Evolutionary conservation across 1,284 basidiomycete species (phyloP), one percentile per base, ranked within the genome.

Genomic region (Tetrapyrgos nigripes): DNA sequence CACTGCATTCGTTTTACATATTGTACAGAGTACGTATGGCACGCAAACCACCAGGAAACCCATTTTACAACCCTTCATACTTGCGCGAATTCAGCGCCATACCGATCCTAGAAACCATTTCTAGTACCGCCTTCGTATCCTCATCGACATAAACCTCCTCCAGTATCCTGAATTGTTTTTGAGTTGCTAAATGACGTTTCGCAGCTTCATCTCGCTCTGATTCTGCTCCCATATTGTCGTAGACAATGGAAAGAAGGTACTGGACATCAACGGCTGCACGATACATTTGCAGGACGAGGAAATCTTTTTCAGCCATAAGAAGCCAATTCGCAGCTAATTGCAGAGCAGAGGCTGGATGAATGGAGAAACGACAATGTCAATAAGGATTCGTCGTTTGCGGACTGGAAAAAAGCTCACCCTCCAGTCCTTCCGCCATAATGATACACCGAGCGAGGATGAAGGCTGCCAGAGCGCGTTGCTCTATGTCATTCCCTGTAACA

Each of bases 381-480:
- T 26, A 24, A n/a, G n/a, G n/a, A n/a, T n/a, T 43, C 19, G 17
- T 40, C 23, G 19, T n/a, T 14, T 43, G n/a, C 27, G n/a, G 26
- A n/a, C 33, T 28, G 24, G 5, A 37, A 24, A 28, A 48, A 17
- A 61, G 70, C 75, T 55, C 67, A 78, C 78, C 53, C 58, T 61
- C 66, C 54, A 71, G 64, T 57, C 73, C 71, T 54, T 66, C 77
- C 5, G 76, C 71, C 2, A 84, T 85, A 45, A 93, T 81, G 44
- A 89, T 84, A 65, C 91, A 91, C 61, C 92, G 81, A 10, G 89
- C 89, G 51, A 89, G 72, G 1, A 84, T 88, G 68, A 89, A 87
- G 64, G 85, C 89, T 40, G 85, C 88, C 55, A 89, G 81, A n/a
- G 85, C 92, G 49, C 90, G 82, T 59, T 88, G 87, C 67, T 93